Evolutionary conservation across 78 protist species (phyloP).

Genomic region (Isochrysis galbana): DNA sequence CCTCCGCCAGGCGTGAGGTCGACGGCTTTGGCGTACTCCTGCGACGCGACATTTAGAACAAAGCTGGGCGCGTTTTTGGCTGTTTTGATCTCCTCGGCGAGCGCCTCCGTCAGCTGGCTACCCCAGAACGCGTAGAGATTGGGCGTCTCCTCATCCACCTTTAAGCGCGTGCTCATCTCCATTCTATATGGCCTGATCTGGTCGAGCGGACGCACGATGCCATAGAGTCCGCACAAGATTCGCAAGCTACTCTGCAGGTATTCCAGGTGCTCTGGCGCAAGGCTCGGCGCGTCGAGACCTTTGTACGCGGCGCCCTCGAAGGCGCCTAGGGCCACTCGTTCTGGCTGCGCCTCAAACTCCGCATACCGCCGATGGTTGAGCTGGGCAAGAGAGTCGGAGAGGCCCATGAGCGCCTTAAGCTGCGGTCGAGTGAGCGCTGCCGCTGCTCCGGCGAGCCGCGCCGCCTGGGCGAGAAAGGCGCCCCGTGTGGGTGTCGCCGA

Average conservation of each 20-base stretch:
- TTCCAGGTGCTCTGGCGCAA: not conserved
- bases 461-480: not conserved
- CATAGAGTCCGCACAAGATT: not conserved
- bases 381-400: not conserved
- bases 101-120: not conserved
- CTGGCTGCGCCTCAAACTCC: not conserved
- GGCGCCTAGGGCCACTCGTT: not conserved
- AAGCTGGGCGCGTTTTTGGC: not conserved
- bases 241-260: not conserved
- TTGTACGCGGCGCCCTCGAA: not conserved
- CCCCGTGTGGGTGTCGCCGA: not conserved
- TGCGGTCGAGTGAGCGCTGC: not conserved
- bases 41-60: constrained; percentile 5
- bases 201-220: not conserved
- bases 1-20: not conserved
- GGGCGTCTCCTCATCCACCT: not conserved
- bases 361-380: not conserved
- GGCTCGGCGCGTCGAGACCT: not conserved
- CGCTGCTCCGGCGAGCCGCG: not conserved
- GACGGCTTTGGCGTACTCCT: not conserved
- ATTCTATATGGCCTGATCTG: not conserved
- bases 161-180: not conserved
- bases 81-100: not conserved
- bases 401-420: not conserved
- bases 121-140: constrained; percentile 12